Conservation (phyloP, 2,329 filamentous ascomycete species). For the Ascochyta pisi region DNA sequence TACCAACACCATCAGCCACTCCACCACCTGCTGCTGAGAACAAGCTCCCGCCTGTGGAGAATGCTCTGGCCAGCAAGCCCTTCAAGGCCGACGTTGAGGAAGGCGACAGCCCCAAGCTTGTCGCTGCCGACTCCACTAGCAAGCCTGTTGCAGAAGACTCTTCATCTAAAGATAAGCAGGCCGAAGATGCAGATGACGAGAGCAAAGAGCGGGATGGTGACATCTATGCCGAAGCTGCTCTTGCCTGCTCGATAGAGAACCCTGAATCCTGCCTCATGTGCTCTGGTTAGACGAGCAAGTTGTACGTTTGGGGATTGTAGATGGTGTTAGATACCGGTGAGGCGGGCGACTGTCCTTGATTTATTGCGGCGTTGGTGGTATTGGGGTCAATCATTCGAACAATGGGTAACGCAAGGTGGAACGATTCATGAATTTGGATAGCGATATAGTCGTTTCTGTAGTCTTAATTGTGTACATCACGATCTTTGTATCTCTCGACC, state of each 20-base stretch:
- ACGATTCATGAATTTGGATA: slow-evolving; percentile 34
- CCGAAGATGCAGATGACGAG: slow-evolving; percentile 75
- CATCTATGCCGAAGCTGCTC: slow-evolving; percentile 91
- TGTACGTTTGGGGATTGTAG: slow-evolving; percentile 8
- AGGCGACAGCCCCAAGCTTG: slow-evolving; percentile 78
- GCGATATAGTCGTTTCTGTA: slow-evolving; percentile 18
- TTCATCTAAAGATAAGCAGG: slow-evolving; percentile 67
- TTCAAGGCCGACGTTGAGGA: slow-evolving; percentile 82
- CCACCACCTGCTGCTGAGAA: slow-evolving; percentile 63
- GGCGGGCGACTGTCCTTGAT: slow-evolving; percentile 26
- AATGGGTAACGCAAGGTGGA: slow-evolving; percentile 23
- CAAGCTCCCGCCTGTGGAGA: slow-evolving; percentile 59
- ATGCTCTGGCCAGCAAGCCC: slow-evolving; percentile 66
- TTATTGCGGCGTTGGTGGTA: slow-evolving; percentile 16
- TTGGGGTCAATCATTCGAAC: slow-evolving; percentile 16
- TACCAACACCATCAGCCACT: slow-evolving; percentile 73
- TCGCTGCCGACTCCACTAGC: slow-evolving; percentile 72
- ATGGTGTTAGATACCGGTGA: slow-evolving; percentile 18
- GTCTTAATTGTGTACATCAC: slow-evolving; percentile 20
- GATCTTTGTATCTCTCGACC: not conserved
- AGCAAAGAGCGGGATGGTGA: slow-evolving; percentile 82
- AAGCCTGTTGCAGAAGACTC: slow-evolving; percentile 66
- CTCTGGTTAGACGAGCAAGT: slow-evolving; percentile 72
- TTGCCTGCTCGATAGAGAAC: slow-evolving; percentile 97
- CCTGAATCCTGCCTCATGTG: slow-evolving; percentile 96